Evolutionary conservation across 805 yeast species (phyloP).

Genomic region (Wickerhamomyces bisporus): DNA sequence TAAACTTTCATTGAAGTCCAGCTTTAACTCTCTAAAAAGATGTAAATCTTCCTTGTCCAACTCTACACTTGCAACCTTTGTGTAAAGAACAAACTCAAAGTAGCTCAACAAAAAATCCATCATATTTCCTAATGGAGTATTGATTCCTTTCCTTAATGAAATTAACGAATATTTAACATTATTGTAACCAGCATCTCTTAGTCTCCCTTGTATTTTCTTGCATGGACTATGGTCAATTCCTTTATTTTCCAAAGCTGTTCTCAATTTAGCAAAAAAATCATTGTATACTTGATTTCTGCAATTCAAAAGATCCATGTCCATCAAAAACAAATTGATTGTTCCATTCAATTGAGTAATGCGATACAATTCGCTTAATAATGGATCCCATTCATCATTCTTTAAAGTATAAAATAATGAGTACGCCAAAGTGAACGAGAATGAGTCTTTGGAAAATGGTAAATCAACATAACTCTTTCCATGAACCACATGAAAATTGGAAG

Average conservation of each 20-base stretch:
- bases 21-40: conserved; percentile 14
- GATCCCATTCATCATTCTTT: conserved; percentile 19
- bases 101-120: conserved; percentile 19
- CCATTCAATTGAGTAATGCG: conserved; percentile 18
- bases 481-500: conserved; percentile 17
- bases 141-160: conserved; percentile 17
- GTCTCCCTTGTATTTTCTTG: conserved; percentile 9
- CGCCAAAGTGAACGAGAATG: conserved; percentile 17
- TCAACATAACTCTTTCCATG: conserved; percentile 15
- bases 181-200: conserved; percentile 19
- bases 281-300: conserved; percentile 12
- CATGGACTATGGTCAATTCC: conserved; percentile 25
- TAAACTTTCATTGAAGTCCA: conserved; percentile 16
- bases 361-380: conserved; percentile 13
- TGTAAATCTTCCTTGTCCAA: conserved; percentile 12
- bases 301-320: conserved; percentile 19
- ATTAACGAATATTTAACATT: conserved; percentile 17
- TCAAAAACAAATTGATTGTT: conserved; percentile 12
- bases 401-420: conserved; percentile 18
- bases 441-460: conserved; percentile 16
- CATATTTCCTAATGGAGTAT: conserved; percentile 17
- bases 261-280: conserved; percentile 10
- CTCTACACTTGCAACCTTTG: conserved; percentile 12
- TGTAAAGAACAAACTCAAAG: conserved; percentile 17
- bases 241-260: conserved; percentile 8